Base-by-base conservation (phyloP, 345 rosid species). In the Eucalyptus rudis region DNA sequence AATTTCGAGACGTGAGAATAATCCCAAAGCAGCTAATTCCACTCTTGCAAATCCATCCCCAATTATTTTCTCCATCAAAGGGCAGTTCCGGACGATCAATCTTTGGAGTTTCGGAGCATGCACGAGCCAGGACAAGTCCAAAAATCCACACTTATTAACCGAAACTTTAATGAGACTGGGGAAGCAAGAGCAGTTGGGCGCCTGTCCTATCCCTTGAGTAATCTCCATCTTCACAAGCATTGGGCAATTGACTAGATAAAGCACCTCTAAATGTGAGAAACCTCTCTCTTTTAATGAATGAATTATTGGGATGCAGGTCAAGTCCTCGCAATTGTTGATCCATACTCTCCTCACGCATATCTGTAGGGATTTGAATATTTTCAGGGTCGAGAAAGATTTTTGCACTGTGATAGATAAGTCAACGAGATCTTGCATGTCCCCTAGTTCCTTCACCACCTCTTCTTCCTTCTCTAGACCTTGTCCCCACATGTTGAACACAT, bases 281-380 rank as follows among this genome's bases (percentile, higher is more conserved):
- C 22, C 8, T 3, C 8, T 6, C 22, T 8, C 54, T 51, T 6
- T 16, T 51, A 51, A 51, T 2, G 8, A 51, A 3, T 17, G 22
- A 0, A 22, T 51, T 51, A 51, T 51, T 17, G 22, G 54, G 54
- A 51, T 17, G 20, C 22, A 0, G 3, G 54, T 66, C 76, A n/a
- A 66, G 19, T 7, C 36, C 36, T 5, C 0, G 1, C 71, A 62
- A 29, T 4, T 0, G 0, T 0, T 1, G 1, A 14, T 64, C 0
- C 5, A 0, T 9, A 15, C 76, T 66, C 19, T 66, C 40, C 76
- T 14, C 15, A 66, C 7, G 40, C 76, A 7, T 66, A 20, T 14
- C 0, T 7, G 40, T n/a, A 49, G 9, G 40, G 40, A 66, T n/a
- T 4, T 3, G 11, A 66, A 66, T 66, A 66, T n/a, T 2, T n/a